These are phyloP conservation scores for Diddensiella transvaalensis DNA, from an alignment of 805 yeast species.

Conservation along the genomic window DNA sequence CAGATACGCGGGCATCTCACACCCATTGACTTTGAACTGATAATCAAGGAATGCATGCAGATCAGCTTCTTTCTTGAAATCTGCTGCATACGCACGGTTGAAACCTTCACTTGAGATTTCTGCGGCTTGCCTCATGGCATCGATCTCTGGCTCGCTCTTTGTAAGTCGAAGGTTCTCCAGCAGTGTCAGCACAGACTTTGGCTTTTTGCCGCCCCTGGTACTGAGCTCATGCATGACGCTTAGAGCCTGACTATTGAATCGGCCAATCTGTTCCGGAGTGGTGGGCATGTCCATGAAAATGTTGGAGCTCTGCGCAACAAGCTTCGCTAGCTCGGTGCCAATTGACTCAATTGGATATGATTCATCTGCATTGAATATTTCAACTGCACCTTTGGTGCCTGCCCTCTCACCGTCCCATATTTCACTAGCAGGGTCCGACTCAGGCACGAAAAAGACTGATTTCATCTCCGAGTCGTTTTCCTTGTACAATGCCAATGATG, in stretches of 20 bases:
- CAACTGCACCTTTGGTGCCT: slow-evolving; percentile 77
- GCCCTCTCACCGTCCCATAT: slow-evolving; percentile 95
- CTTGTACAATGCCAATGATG: slow-evolving; percentile 51
- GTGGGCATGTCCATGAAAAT: slow-evolving; percentile 10
- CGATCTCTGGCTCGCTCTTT: slow-evolving; percentile 74
- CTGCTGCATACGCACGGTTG: slow-evolving; percentile 68
- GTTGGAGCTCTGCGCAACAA: slow-evolving; percentile 5
- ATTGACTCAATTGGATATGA: slow-evolving; percentile 48
- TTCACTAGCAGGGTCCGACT: slow-evolving; percentile 71
- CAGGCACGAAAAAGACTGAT: slow-evolving; percentile 82
- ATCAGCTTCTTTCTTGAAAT: slow-evolving; percentile 67
- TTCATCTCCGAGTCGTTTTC: slow-evolving; percentile 37
- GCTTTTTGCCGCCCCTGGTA: slow-evolving; percentile 2
- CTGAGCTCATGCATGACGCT: neutral
- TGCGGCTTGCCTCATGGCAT: slow-evolving; percentile 78
- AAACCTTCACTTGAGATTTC: slow-evolving; percentile 78
- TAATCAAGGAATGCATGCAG: slow-evolving; percentile 78
- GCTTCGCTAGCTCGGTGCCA: slow-evolving; percentile 9
- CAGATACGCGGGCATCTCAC: slow-evolving; percentile 83
- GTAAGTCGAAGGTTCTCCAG: slow-evolving; percentile 46
- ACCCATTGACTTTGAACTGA: slow-evolving; percentile 79
- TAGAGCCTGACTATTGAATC: neutral
- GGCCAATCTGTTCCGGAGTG: neutral
- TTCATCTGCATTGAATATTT: slow-evolving; percentile 83
- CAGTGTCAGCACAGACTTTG: slow-evolving; percentile 19